Evolutionary conservation across 2,329 filamentous ascomycete genomes (phyloP).

Genomic region (Ophiostoma sp.): DNA sequence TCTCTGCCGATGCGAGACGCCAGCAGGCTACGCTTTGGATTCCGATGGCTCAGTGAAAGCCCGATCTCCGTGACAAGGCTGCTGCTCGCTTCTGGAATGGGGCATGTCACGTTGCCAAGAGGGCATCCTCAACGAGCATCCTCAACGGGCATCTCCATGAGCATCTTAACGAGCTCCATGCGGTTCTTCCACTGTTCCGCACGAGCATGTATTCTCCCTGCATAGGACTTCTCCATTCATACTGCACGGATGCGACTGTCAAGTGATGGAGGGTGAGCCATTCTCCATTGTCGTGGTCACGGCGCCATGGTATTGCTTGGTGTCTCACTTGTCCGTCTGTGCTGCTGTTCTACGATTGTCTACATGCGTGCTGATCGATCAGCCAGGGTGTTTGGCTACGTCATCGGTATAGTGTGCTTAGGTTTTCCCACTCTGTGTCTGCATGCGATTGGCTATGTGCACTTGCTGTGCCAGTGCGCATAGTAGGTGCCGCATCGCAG

Average conservation of each 20-base stretch:
- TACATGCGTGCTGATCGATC: not conserved
- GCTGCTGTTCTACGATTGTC: not conserved
- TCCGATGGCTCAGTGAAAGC: constrained; percentile 1
- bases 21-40: too few relatives aligned
- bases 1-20: not conserved
- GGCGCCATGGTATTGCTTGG: too few relatives aligned
- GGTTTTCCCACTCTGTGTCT: not conserved
- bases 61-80: not conserved
- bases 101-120: not conserved
- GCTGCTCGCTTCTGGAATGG: not conserved
- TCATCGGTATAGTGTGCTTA: not conserved
- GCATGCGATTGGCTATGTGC: not conserved
- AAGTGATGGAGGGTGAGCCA: not conserved
- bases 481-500: not conserved
- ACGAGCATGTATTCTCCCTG: not conserved
- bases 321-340: too few relatives aligned
- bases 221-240: not conserved
- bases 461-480: not conserved
- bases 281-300: too few relatives aligned
- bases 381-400: not conserved
- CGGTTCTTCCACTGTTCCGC: not conserved
- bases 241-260: not conserved
- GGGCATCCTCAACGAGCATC: constrained; percentile 5
- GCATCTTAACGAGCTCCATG: too few relatives aligned
- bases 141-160: too few relatives aligned